Evolutionary conservation across 495 filamentous ascomycete species (phyloP), one percentile per base, ranked within the genome.

Genomic region (Patellaria atrata): DNA sequence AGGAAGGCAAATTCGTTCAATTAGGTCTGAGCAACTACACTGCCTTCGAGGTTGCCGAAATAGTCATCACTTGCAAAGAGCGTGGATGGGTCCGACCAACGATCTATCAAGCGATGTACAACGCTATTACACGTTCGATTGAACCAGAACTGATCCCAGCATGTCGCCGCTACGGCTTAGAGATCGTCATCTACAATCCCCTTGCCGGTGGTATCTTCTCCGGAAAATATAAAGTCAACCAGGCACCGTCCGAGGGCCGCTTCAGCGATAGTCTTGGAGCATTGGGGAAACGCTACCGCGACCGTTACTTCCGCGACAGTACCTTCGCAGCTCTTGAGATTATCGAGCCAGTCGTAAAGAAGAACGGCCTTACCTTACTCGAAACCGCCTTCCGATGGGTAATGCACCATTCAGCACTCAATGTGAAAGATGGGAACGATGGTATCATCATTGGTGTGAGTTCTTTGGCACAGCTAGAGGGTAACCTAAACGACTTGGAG

Each of bases 101-200:
- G 2, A 59, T 82, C 19, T 79, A 77, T 49, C 72, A 79, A 47
- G 58, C 59, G 4, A 60, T 79, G 71, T 82, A 79, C 57, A 85
- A 76, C 47, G 65, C 64, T 37, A 85, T 38, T 34, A 71, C 71
- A 25, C 79, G 85, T 9, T 70, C 67, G 5, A 77, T 92, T 34
- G 85, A 93, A 56, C 53, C 70, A 10, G 86, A 94, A 56, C 61
- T 93, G 22, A 65, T 93, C 19, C 76, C 71, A 0, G 74, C 74
- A 4, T 92, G 82, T 46, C 68, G 74, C n/a, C 73, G 82, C 11
- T 93, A 87, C 50, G 80, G 82, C 0, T 62, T 94, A 18, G 80
- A 89, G 40, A 70, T 93, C 16, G 84, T 93, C 17, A 64, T 87
- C n/a, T 93, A 94, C 57, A 93, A 93, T 54, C 86, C 86, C 0